Evolutionary conservation across 768 basidiomycete species (phyloP).

Genomic region (Lentinula edodes): DNA sequence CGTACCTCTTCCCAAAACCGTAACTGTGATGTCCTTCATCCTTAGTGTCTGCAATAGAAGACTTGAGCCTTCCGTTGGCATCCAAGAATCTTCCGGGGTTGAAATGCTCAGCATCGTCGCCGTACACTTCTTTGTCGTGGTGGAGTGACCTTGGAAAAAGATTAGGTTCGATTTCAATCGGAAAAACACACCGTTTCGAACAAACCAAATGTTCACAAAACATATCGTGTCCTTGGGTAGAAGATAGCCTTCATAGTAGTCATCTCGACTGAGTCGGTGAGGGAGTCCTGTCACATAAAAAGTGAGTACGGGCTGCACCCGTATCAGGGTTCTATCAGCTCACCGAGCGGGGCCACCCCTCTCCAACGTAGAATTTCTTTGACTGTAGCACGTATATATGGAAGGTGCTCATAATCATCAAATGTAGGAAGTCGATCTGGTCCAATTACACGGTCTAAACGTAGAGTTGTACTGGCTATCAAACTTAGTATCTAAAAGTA

Average conservation of each 20-base stretch:
- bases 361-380: constrained; percentile 32
- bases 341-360: constrained; percentile 25
- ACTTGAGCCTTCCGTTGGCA: neutral
- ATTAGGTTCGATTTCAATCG: neutral
- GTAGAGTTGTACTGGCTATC: neutral
- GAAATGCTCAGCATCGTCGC: neutral
- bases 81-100: neutral
- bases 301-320: neutral
- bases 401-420: constrained; percentile 23
- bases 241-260: constrained; percentile 8
- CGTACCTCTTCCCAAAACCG: neutral
- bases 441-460: constrained; percentile 24
- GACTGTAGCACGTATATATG: constrained; percentile 28
- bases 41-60: neutral
- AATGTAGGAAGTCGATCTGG: constrained; percentile 26
- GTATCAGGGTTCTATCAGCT: neutral
- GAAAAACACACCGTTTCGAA: neutral
- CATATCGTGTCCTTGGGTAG: constrained; percentile 7
- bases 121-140: neutral
- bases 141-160: neutral
- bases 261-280: constrained; percentile 6
- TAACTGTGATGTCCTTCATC: neutral
- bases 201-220: constrained; percentile 5
- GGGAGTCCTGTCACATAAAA: neutral
- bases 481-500: neutral